Percentiles rank a stretch among this genome's conserved stretches.
Evolutionary conservation across 139 green algal genomes (phyloP).

Genomic region (Asterochloris erici): DNA sequence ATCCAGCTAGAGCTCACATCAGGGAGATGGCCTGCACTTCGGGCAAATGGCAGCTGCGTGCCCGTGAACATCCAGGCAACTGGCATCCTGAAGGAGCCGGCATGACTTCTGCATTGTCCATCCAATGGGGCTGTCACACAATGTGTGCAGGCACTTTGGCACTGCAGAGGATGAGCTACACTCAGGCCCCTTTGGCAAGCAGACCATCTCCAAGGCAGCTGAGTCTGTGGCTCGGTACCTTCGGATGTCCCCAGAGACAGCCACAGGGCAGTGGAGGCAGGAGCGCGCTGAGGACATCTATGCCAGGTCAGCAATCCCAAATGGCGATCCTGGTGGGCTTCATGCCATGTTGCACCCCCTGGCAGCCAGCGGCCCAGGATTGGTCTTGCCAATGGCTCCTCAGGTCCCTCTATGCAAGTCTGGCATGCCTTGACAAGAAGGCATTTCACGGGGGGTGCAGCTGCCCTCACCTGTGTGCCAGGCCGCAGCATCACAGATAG

Average conservation of each 20-base stretch:
- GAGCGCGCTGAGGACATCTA: slow-evolving; percentile 61
- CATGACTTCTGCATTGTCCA: too few species aligned
- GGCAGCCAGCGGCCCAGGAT: too few species aligned
- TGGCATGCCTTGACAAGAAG: background rate
- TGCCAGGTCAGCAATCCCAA: slow-evolving; percentile 33
- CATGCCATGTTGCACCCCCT: background rate
- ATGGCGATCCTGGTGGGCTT: background rate
- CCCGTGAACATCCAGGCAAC: too few species aligned
- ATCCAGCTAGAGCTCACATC: too few species aligned
- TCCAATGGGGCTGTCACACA: too few species aligned
- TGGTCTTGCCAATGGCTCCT: too few species aligned
- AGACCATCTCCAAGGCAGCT: slow-evolving; percentile 18
- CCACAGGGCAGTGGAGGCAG: slow-evolving; percentile 57
- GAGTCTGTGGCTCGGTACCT: slow-evolving; percentile 51
- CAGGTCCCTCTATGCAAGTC: too few species aligned
- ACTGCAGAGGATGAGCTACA: slow-evolving; percentile 39
- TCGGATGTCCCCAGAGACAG: slow-evolving; percentile 40
- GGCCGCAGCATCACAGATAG: background rate
- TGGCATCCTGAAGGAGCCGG: too few species aligned
- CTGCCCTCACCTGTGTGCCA: background rate
- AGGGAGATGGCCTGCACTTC: too few species aligned
- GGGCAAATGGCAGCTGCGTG: too few species aligned
- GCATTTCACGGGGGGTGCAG: background rate
- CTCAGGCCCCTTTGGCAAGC: slow-evolving; percentile 45
- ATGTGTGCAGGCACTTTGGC: slow-evolving; percentile 38